A percentile compares a stretch with the other conserved stretches of the same genome.
Conservation (phyloP, 768 basidiomycete species). For the Cystobasidium tubakii region DNA sequence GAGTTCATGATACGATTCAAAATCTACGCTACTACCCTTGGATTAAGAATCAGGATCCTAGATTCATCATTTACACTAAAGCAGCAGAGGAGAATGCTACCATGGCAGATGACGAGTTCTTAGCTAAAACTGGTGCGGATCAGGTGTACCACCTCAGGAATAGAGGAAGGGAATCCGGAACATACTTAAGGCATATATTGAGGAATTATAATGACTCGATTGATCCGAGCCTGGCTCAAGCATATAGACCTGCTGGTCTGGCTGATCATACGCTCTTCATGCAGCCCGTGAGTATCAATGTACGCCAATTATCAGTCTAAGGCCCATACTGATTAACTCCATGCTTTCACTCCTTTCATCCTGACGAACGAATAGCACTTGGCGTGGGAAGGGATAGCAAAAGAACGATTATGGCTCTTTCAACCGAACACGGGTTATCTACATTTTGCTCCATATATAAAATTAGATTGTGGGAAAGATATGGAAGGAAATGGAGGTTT, state of each 20-base stretch:
- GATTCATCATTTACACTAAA: conserved; percentile 36
- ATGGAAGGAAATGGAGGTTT: conserved; percentile 42
- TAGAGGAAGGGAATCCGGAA: conserved; percentile 36
- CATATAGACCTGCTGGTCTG: conserved; percentile 17
- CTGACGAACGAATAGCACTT: conserved; percentile 23
- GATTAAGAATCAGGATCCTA: conserved; percentile 21
- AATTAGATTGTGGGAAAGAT: conserved; percentile 45
- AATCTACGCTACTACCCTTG: conserved; percentile 5
- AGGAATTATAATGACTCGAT: conserved; percentile 32
- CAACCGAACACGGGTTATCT: conserved; percentile 31
- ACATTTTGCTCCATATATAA: conserved; percentile 32
- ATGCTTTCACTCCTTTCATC: too few species aligned
- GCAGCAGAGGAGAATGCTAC: conserved; percentile 13
- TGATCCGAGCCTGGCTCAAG: not conserved
- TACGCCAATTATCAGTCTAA: too few species aligned
- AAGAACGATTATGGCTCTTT: conserved; percentile 24
- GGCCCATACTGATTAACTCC: too few species aligned
- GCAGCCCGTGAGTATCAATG: conserved; percentile 3
- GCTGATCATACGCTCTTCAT: conserved; percentile 39
- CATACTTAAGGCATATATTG: conserved; percentile 37
- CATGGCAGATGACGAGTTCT: conserved; percentile 2
- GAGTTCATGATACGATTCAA: not conserved
- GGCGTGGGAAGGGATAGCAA: conserved; percentile 37
- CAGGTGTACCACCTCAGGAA: conserved; percentile 27
- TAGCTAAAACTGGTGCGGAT: conserved; percentile 1